Base-by-base conservation (phyloP, 306 rosid species). In the Medicago ruthenica region DNA sequence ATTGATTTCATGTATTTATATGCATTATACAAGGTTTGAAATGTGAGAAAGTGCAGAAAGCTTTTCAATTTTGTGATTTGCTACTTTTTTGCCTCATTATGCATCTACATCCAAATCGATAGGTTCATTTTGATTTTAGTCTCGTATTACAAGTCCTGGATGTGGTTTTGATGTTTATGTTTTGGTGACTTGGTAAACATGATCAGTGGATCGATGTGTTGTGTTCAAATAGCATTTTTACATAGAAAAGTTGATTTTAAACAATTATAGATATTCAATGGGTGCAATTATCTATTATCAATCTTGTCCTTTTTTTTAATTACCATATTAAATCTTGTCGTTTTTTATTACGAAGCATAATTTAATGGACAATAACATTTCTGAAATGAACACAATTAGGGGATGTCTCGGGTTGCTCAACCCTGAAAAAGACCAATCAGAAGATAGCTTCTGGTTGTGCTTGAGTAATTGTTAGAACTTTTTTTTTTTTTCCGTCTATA, bases 1-100 rank as follows among this genome's bases (percentile, higher is more conserved):
- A 71, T 11, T 34, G 70, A 67, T 79, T 70, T 81, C 79, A 31
- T 67, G 37, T 42, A 69, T 78, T 57, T 85, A 60, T 70, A 40
- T 70, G 76, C 44, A 20, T 17, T 77, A 78, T 63, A 74, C 72
- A 60, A 67, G 68, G 81, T 39, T 18, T 72, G 79, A 78, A 17
- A 51, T 22, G 70, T 44, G 12, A 67, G 20, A 65, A 42, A 67
- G 22, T 15, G 36, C 55, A 41, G 20, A 67, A 66, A 41, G 17
- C 53, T 41, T 41, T 34, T 40, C 15, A 17, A 11, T 31, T 18
- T 10, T 40, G 51, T 66, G 71, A 61, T 61, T 61, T 61, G 41
- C 44, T 61, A 65, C 15, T 39, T 67, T 18, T 67, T 67, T 41
- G 54, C 55, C 34, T 7, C 54, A 44, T 42, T 65, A 21, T 16